Conservation (phyloP, 2,329 filamentous ascomycete genomes). For the Colletotrichum sublineola region DNA sequence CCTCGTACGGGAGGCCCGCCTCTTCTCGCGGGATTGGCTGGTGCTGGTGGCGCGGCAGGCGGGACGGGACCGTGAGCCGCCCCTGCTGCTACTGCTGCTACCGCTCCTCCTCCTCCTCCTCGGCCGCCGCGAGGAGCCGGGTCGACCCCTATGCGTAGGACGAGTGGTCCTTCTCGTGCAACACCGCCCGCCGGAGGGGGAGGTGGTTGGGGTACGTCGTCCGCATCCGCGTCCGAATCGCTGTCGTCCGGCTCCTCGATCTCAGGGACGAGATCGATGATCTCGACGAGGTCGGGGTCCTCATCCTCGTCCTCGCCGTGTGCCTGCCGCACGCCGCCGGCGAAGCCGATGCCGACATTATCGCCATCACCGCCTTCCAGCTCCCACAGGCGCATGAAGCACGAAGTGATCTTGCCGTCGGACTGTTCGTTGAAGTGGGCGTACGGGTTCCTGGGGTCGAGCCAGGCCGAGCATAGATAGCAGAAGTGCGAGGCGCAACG, state of each 20-base stretch:
- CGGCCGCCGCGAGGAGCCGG: slow-evolving; percentile 48
- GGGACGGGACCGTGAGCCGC: slow-evolving; percentile 44
- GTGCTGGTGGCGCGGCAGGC: slow-evolving; percentile 50
- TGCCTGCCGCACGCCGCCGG: slow-evolving; percentile 51
- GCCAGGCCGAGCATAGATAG: slow-evolving; percentile 92
- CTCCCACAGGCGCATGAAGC: slow-evolving; percentile 92
- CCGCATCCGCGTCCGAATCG: slow-evolving; percentile 48
- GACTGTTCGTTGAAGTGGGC: slow-evolving; percentile 83
- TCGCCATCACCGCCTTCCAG: slow-evolving; percentile 82
- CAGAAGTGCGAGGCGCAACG: slow-evolving; percentile 94
- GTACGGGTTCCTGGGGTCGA: slow-evolving; percentile 86
- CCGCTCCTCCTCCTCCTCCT: slow-evolving; percentile 31
- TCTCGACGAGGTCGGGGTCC: slow-evolving; percentile 38
- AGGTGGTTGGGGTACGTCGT: slow-evolving; percentile 44
- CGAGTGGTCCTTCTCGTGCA: slow-evolving; percentile 69
- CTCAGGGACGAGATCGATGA: slow-evolving; percentile 44
- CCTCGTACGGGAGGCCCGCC: slow-evolving; percentile 40
- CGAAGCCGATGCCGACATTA: slow-evolving; percentile 62
- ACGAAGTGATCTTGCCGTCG: slow-evolving; percentile 67
- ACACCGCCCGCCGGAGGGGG: slow-evolving; percentile 56
- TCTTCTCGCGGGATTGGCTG: slow-evolving; percentile 45
- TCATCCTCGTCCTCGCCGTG: slow-evolving; percentile 2
- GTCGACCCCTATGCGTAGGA: slow-evolving; percentile 65
- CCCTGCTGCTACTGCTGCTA: slow-evolving; percentile 2
- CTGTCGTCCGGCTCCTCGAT: slow-evolving; percentile 53